A percentile compares a stretch with the other conserved stretches of the same genome.
phyloP scores from a whole-genome alignment of 441 rosid species.

The Geranium incanum region DNA sequence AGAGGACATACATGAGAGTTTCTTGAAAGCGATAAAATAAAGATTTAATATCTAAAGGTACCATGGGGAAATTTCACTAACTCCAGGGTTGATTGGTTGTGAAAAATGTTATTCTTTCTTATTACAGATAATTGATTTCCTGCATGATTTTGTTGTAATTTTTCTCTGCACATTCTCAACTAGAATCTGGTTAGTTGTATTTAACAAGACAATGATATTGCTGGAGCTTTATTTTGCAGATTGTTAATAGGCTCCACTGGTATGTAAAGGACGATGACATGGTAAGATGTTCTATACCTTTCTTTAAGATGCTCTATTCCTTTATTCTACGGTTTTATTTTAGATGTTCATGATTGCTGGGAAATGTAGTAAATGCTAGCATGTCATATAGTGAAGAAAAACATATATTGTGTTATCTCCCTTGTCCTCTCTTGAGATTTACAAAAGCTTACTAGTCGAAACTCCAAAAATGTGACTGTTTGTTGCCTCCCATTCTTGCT shows the following conservation, averaged over 20 bases:
- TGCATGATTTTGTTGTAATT: constrained; percentile 1
- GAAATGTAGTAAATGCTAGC: not conserved
- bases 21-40: constrained; percentile 6
- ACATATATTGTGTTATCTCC: not conserved
- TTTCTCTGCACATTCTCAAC: not conserved
- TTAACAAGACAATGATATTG: constrained; percentile 15
- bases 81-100: not conserved
- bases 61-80: not conserved
- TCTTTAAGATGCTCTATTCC: constrained; percentile 18
- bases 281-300: constrained; percentile 36
- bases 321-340: not conserved
- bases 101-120: not conserved
- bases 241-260: constrained; percentile 75
- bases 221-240: constrained; percentile 42
- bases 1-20: not conserved
- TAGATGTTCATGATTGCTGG: not conserved
- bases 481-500: not conserved
- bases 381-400: constrained; percentile 2
- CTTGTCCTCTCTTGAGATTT: not conserved
- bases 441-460: not conserved
- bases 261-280: constrained; percentile 76
- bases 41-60: not conserved
- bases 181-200: not conserved
- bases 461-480: not conserved
- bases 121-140: not conserved